phyloP scores from a whole-genome alignment of 2,329 filamentous ascomycete genomes.

The Ophiostoma perfectum region DNA sequence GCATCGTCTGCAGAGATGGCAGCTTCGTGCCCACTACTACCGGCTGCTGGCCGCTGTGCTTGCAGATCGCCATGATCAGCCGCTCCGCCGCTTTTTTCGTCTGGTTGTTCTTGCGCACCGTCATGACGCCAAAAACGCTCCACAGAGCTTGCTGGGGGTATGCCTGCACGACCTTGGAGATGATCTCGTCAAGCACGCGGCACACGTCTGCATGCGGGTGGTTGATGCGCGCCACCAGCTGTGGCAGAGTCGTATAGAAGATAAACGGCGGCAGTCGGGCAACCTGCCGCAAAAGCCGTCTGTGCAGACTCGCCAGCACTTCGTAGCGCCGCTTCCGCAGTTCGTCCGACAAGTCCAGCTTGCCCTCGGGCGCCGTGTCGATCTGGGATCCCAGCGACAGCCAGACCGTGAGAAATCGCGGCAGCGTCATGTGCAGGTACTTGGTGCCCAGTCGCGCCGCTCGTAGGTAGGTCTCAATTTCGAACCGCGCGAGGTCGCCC shows the following conservation, averaged over 20 bases:
- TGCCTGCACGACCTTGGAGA: slow-evolving; percentile 76
- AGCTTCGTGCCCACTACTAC: not conserved
- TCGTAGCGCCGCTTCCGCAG: slow-evolving; percentile 54
- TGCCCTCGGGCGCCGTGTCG: slow-evolving; percentile 55
- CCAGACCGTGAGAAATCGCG: slow-evolving; percentile 89
- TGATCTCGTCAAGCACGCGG: slow-evolving; percentile 69
- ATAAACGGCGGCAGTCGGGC: slow-evolving; percentile 66
- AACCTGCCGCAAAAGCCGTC: slow-evolving; percentile 74
- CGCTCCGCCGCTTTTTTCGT: slow-evolving; percentile 67
- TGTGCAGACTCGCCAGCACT: slow-evolving; percentile 64
- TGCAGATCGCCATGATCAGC: slow-evolving; percentile 32
- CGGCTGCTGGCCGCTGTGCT: not conserved
- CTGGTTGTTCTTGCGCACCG: slow-evolving; percentile 34
- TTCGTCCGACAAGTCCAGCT: slow-evolving; percentile 48
- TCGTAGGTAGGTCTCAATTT: slow-evolving; percentile 89
- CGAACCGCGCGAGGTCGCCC: slow-evolving; percentile 78
- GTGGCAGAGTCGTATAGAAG: slow-evolving; percentile 78
- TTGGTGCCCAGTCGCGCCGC: slow-evolving; percentile 86
- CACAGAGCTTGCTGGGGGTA: slow-evolving; percentile 90
- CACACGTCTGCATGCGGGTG: slow-evolving; percentile 77
- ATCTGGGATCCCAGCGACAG: slow-evolving; percentile 79
- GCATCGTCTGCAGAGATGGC: slow-evolving; percentile 18
- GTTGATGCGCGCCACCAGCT: slow-evolving; percentile 92
- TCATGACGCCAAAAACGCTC: slow-evolving; percentile 82
- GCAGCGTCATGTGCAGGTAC: slow-evolving; percentile 91